A percentile compares a stretch with the other conserved stretches of the same genome.
Conservation (phyloP, 2,329 filamentous ascomycete genomes). For the Diaporthe sp. region DNA sequence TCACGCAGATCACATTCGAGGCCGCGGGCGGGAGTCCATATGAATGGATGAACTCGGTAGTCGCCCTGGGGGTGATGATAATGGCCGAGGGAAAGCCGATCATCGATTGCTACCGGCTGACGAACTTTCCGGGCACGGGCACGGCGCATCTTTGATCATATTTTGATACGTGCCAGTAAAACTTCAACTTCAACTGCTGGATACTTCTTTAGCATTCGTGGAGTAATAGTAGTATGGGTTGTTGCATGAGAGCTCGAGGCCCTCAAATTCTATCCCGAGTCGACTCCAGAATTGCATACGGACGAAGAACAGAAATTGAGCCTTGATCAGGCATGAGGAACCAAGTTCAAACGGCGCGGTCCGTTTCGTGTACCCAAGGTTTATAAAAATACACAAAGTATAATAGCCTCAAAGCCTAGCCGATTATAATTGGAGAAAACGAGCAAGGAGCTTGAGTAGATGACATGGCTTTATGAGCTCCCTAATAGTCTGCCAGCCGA, state of each 20-base stretch:
- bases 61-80: conserved; percentile 38
- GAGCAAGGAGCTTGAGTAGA: background rate
- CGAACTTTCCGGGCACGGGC: conserved; percentile 37
- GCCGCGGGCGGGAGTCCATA: conserved; percentile 37
- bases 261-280: background rate
- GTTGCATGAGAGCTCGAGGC: background rate
- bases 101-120: conserved; percentile 40
- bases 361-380: background rate
- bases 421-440: background rate
- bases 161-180: no score
- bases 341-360: background rate
- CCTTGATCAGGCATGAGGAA: background rate
- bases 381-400: background rate
- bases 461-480: background rate
- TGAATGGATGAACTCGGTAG: conserved; percentile 38
- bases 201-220: background rate
- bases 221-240: no score
- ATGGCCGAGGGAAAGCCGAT: conserved; percentile 38
- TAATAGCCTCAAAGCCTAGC: background rate
- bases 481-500: background rate
- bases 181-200: background rate
- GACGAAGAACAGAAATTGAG: background rate
- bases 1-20: conserved; percentile 39
- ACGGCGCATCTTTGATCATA: background rate
- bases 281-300: background rate